Evolutionary conservation across 176 grass and related monocot species (phyloP), one percentile per base, ranked within the genome.

Genomic region (Puya raimondii): DNA sequence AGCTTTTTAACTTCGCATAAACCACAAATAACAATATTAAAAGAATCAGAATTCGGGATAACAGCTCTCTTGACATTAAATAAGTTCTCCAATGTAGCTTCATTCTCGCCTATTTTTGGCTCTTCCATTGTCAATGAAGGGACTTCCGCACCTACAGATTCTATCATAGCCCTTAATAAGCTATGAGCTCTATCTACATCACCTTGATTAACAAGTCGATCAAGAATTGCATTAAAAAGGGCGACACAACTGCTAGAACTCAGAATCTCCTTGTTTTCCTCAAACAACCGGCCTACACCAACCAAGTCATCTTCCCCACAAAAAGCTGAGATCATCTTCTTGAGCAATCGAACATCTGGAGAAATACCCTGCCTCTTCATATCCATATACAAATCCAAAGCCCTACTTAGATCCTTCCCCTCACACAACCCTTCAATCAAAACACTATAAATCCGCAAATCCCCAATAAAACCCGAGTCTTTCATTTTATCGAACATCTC

Each of bases 11-110:
- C 48, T 68, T 83, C 81, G 78, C 89, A 92, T 78, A 97, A 86
- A 75, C 80, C 82, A 65, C 89, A 80, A n/a, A 92, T 74, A 58
- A 92, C 80, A 49, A 82, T 90, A 66, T 83, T 90, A 72, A 90
- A 97, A 48, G 89, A 90, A 83, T 92, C 84, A 67, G 80, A 74
- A 77, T 90, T 90, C 68, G 84, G 84, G 76, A 72, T 79, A 75
- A 90, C 47, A 70, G 72, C 64, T 76, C 75, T 78, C 63, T 52
- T 47, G 48, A 72, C 74, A 81, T 76, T 57, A 63, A 92, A 64
- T 17, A 75, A 23, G 49, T 70, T 49, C 18, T 48, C 25, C 75
- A 48, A 53, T 67, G 26, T 29, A 84, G 53, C 48, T 48, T 69
- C 50, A 69, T 51, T 66, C 47, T 27, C 66, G 33, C 70, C 74